Evolutionary conservation across 805 yeast genomes (phyloP).

Genomic region (Saccharomycopsis sp.): DNA sequence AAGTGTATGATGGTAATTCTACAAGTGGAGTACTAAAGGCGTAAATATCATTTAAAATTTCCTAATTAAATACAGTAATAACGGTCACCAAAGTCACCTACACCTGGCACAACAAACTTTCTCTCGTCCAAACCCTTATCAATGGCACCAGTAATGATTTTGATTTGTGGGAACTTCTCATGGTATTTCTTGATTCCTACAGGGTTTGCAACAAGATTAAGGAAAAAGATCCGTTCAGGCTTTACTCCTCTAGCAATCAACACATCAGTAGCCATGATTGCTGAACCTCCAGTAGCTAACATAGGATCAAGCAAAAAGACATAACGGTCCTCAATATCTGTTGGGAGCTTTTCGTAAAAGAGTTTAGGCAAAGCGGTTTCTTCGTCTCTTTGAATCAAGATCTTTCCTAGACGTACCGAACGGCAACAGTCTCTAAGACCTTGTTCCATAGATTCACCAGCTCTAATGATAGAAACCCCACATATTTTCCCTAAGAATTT

Average conservation of each 20-base stretch:
- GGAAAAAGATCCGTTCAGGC: slow-evolving; percentile 78
- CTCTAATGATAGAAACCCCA: slow-evolving; percentile 96
- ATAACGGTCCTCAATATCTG: slow-evolving; percentile 80
- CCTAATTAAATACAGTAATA: slow-evolving; percentile 72
- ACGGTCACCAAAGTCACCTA: slow-evolving; percentile 98
- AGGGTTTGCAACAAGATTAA: slow-evolving; percentile 89
- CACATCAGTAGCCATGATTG: slow-evolving; percentile 94
- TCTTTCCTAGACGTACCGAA: slow-evolving; percentile 93
- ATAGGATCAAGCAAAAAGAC: slow-evolving; percentile 93
- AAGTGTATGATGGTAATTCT: neutral
- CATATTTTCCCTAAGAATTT: slow-evolving; percentile 87
- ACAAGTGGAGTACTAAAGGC: neutral
- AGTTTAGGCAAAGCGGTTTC: slow-evolving; percentile 92
- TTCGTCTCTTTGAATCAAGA: slow-evolving; percentile 94
- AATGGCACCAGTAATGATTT: slow-evolving; percentile 88
- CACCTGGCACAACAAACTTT: slow-evolving; percentile 85
- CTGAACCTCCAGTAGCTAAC: slow-evolving; percentile 99
- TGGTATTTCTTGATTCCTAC: slow-evolving; percentile 84
- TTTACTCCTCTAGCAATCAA: slow-evolving; percentile 80
- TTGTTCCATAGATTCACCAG: slow-evolving; percentile 99
- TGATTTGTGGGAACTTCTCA: slow-evolving; percentile 72
- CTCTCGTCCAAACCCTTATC: slow-evolving; percentile 82
- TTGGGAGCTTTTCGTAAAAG: slow-evolving; percentile 90
- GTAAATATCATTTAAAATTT: neutral
- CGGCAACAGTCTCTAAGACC: slow-evolving; percentile 97